phyloP scores from a whole-genome alignment of 176 grass and related monocot species.

The Areca catechu region DNA sequence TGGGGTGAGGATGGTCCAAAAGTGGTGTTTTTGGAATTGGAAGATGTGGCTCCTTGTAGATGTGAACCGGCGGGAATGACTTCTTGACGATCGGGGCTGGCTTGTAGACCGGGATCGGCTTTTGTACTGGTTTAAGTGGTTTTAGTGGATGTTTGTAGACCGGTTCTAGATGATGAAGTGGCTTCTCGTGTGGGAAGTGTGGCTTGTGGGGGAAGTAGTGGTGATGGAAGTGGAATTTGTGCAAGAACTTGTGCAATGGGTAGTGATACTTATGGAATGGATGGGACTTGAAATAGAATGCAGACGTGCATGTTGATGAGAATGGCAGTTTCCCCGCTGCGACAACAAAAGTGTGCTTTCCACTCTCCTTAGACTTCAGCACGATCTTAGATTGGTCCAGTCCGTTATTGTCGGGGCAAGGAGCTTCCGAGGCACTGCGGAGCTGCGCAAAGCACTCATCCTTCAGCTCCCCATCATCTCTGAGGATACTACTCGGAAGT shows the following conservation, averaged over 20 bases:
- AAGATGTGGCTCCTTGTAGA: conserved; percentile 13
- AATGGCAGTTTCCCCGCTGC: conserved; percentile 26
- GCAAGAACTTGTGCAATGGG: too few relatives aligned
- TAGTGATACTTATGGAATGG: conserved; percentile 26
- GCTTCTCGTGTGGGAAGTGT: conserved; percentile 7
- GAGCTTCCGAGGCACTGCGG: conserved; percentile 31
- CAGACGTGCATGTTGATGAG: conserved; percentile 42
- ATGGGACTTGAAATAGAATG: not conserved
- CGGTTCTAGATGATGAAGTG: not conserved
- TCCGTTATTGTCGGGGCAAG: conserved; percentile 25
- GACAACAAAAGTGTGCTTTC: conserved; percentile 20
- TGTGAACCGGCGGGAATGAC: not conserved
- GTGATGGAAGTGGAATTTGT: not conserved
- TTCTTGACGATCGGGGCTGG: conserved; percentile 11
- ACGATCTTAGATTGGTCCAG: conserved; percentile 32
- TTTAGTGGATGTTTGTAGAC: not conserved
- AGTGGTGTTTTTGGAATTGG: too few relatives aligned
- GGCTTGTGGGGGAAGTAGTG: not conserved
- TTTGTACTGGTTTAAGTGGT: too few relatives aligned
- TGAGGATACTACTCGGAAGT: conserved; percentile 19
- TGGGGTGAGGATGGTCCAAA: too few relatives aligned
- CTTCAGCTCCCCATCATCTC: conserved; percentile 27
- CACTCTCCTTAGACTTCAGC: conserved; percentile 9
- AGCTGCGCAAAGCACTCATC: conserved; percentile 54
- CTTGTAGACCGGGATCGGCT: conserved; percentile 16